phyloP scores from a whole-genome alignment of 345 rosid genomes.

The Syzygium grande region DNA sequence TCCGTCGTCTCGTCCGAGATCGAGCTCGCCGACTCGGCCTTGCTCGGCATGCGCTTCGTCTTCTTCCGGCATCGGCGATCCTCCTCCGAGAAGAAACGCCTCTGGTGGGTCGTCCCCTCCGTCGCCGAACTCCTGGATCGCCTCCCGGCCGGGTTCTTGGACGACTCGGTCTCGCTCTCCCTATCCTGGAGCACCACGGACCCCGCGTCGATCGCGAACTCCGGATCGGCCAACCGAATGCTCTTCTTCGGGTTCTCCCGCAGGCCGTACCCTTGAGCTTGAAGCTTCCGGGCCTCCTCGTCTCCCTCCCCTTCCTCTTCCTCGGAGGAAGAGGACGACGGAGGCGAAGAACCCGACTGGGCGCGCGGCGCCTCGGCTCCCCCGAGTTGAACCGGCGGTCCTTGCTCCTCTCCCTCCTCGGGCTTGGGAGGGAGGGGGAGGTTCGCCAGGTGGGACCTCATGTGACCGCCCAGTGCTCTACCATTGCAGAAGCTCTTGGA shows the following conservation, averaged over 20 bases:
- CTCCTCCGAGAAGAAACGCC: constrained; percentile 1
- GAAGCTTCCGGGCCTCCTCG: constrained; percentile 15
- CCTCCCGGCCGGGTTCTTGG: constrained; percentile 52
- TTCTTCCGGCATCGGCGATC: not conserved
- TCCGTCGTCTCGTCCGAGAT: constrained; percentile 72
- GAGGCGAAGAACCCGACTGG: not conserved
- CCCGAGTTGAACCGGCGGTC: not conserved
- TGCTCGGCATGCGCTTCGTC: constrained; percentile 9
- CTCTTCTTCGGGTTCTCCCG: constrained; percentile 55
- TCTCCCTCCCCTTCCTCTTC: constrained; percentile 14
- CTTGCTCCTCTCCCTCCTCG: not conserved
- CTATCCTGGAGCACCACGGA: constrained; percentile 54
- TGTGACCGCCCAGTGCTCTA: constrained; percentile 78
- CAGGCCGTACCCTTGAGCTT: constrained; percentile 18
- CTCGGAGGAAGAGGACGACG: constrained; percentile 20
- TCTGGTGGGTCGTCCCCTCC: not conserved
- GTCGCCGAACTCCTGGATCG: constrained; percentile 33
- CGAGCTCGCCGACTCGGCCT: constrained; percentile 55
- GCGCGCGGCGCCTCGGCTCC: constrained; percentile 4
- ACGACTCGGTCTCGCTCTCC: constrained; percentile 81
- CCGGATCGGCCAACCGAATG: constrained; percentile 51
- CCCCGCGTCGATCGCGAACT: constrained; percentile 36
- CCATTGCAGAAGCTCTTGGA: constrained; percentile 56
- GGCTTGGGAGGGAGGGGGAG: constrained; percentile 21
- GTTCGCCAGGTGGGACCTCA: constrained; percentile 72